Evolutionary conservation across 2,329 filamentous ascomycete species (phyloP), one percentile per base, ranked within the genome.

Genomic region (Penicillium digitatum): DNA sequence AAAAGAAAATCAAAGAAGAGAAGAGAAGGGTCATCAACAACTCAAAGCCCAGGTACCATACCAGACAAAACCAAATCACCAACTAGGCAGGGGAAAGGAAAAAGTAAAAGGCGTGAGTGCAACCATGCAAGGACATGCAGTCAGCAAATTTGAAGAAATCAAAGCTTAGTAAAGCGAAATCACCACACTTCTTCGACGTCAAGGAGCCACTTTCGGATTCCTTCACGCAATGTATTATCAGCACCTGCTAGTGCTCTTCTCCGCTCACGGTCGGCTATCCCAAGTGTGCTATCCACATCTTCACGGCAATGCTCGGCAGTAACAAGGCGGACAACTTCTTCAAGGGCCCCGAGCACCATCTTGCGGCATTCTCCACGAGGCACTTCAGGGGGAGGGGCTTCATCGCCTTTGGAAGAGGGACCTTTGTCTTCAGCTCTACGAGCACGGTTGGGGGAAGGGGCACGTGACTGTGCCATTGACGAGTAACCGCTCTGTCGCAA

Each of bases 291-390:
- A 26, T 72, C 71, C 12, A 68, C 60, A 39, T 75, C 72, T 46
- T 77, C 71, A 39, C 71, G 75, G 48, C 71, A 73, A 54, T 76
- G 72, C 55, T 79, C 77, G 7, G 77, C 77, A 14, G 77, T 78
- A n/a, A 83, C 81, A 48, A 78, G 77, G 51, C 75, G 78, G 32
- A 82, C 81, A 3, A 84, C 77, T 53, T 81, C 74, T 67, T 84
- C 81, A 18, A 84, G 69, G 5, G 82, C 81, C 49, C 81, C 81
- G 11, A 83, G 77, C 0, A 84, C 78, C 52, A 80, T 75, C 35
- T 76, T 75, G 51, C 79, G 79, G 63, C 81, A 84, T 61, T 83
- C 81, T 3, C 71, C 73, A 20, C 77, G 75, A 7, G 79, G 74
- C 2, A 81, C 73, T 61, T 81, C 79, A 3, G 56, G 56, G 11